phyloP scores from a whole-genome alignment of 805 yeast genomes.

The Zygosaccharomyces bisporus region DNA sequence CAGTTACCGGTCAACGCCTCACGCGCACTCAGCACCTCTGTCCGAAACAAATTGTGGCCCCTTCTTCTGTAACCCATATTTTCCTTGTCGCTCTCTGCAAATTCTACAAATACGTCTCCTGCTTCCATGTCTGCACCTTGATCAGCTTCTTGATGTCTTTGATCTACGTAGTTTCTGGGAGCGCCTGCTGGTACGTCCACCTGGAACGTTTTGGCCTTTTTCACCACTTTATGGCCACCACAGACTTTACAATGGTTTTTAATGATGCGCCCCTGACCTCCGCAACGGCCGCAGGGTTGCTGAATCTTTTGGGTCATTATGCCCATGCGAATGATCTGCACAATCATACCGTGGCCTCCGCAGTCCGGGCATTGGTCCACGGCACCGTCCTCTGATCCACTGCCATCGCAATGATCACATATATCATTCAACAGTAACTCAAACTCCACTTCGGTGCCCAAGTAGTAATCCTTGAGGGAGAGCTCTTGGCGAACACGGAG shows the following conservation, averaged over 20 bases:
- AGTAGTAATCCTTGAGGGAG: constrained; percentile 61
- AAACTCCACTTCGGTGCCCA: constrained; percentile 62
- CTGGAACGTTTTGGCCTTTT: constrained; percentile 53
- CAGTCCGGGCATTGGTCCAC: constrained; percentile 64
- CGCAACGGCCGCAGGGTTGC: constrained; percentile 72
- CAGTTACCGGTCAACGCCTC: constrained; percentile 83
- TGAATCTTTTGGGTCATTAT: constrained; percentile 88
- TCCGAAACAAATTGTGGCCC: constrained; percentile 68
- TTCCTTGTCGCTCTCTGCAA: constrained; percentile 48
- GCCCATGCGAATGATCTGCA: constrained; percentile 70
- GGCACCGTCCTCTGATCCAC: constrained; percentile 80
- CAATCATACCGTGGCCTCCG: constrained; percentile 66
- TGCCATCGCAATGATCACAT: constrained; percentile 76
- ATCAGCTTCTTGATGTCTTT: constrained; percentile 74
- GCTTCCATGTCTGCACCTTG: constrained; percentile 76
- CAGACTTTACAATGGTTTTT: constrained; percentile 65
- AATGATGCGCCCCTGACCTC: constrained; percentile 70
- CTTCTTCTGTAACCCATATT: constrained; percentile 86
- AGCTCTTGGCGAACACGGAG: constrained; percentile 53
- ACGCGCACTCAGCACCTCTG: constrained; percentile 65
- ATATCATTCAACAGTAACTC: constrained; percentile 64
- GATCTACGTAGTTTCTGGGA: constrained; percentile 53
- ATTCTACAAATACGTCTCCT: constrained; percentile 69
- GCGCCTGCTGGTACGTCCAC: constrained; percentile 70
- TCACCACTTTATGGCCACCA: constrained; percentile 61